A percentile compares a stretch with the other conserved stretches of the same genome.
Conservation (phyloP, 768 basidiomycete genomes). For the Xerocomellus amylosporus region DNA sequence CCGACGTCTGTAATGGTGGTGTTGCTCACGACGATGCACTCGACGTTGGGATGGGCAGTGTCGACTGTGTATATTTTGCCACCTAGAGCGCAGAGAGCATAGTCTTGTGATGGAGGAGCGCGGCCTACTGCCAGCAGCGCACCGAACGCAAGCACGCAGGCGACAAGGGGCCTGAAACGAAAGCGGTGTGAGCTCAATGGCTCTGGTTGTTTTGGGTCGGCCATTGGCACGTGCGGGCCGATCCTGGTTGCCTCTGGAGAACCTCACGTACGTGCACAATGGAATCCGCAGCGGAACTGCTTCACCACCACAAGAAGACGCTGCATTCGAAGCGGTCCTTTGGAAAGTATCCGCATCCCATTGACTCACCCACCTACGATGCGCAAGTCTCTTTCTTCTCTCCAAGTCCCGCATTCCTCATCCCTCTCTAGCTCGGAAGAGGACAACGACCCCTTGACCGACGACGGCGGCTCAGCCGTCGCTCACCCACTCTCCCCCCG, state of each 20-base stretch:
- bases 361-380: slow-evolving; percentile 77
- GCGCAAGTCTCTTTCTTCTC: slow-evolving; percentile 42
- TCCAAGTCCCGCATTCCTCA: slow-evolving; percentile 6
- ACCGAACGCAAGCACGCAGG: slow-evolving; percentile 9
- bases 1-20: slow-evolving; percentile 49
- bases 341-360: slow-evolving; percentile 58
- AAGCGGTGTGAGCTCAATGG: not conserved
- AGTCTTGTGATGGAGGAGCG: slow-evolving; percentile 26
- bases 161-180: not conserved
- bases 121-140: not conserved
- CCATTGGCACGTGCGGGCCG: not conserved
- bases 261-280: not conserved
- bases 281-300: slow-evolving; percentile 24
- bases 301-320: slow-evolving; percentile 34
- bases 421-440: slow-evolving; percentile 64
- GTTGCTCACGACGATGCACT: slow-evolving; percentile 59
- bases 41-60: slow-evolving; percentile 43
- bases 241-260: too few relatives aligned
- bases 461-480: slow-evolving; percentile 60
- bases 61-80: slow-evolving; percentile 72
- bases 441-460: slow-evolving; percentile 84
- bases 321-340: slow-evolving; percentile 58
- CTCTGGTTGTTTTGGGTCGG: not conserved
- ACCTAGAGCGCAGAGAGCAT: slow-evolving; percentile 56
- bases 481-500: slow-evolving; percentile 33